These are phyloP conservation scores for Leptographium flavum DNA, from an alignment of 2,329 filamentous ascomycete species.

Conservation along the genomic window DNA sequence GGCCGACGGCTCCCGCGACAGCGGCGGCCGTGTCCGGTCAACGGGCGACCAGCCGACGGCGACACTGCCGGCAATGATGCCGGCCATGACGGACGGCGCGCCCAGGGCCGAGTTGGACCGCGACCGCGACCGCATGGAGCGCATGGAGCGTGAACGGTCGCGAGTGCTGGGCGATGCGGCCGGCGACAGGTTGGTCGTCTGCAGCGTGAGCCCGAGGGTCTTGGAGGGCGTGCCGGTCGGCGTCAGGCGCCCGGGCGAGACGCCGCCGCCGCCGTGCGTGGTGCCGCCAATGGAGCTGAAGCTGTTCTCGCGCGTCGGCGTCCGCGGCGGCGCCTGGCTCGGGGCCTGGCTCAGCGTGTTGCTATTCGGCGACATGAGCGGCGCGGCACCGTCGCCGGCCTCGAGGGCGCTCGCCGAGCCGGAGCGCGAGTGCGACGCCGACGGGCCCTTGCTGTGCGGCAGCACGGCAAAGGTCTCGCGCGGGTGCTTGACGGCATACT, in stretches of 20 bases:
- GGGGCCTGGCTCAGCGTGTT: too few relatives aligned
- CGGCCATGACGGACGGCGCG: constrained; percentile 69
- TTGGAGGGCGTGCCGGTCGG: background rate
- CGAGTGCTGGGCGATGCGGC: constrained; percentile 42
- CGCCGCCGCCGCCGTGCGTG: background rate
- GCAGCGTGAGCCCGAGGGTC: background rate
- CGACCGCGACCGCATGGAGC: constrained; percentile 47
- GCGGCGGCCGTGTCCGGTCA: constrained; percentile 25
- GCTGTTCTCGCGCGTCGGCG: constrained; percentile 45
- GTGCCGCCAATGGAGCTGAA: constrained; percentile 18
- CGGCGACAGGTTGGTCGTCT: background rate
- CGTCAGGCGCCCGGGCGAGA: too few relatives aligned
- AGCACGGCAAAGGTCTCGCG: constrained; percentile 52
- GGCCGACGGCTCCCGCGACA: background rate
- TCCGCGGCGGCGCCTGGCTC: constrained; percentile 45
- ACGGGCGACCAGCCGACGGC: constrained; percentile 65
- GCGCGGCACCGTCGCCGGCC: background rate
- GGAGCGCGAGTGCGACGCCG: constrained; percentile 47
- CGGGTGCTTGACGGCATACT: constrained; percentile 63
- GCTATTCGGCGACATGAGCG: too few relatives aligned
- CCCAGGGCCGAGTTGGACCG: constrained; percentile 58
- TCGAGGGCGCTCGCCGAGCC: constrained; percentile 30
- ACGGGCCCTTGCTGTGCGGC: constrained; percentile 49
- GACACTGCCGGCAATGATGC: constrained; percentile 63
- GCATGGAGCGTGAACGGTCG: constrained; percentile 39